Conservation (phyloP, 2,329 filamentous ascomycete genomes). For the Hyphodiscus sp. region DNA sequence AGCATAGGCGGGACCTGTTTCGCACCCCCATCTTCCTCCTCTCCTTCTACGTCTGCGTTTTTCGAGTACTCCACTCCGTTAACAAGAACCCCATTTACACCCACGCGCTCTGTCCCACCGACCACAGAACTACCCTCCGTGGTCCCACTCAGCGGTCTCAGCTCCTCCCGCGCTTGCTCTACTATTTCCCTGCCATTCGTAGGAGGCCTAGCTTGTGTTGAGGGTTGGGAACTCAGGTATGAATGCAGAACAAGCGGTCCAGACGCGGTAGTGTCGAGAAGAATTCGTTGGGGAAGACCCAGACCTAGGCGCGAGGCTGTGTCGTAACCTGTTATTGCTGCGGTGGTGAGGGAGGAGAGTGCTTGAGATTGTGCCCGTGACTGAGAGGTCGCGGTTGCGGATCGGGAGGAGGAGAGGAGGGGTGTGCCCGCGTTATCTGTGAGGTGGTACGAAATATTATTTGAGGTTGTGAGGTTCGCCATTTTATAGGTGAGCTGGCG, state of each 20-base stretch:
- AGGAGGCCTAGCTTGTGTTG: constrained; percentile 3
- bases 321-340: constrained; percentile 47
- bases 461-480: constrained; percentile 1
- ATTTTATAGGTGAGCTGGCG: not conserved
- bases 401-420: constrained; percentile 40
- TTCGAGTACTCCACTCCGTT: constrained; percentile 12
- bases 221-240: constrained; percentile 35
- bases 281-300: constrained; percentile 48
- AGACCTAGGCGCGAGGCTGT: constrained; percentile 46
- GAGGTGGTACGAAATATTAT: constrained; percentile 32
- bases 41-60: constrained; percentile 7
- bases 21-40: constrained; percentile 5
- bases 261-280: constrained; percentile 45
- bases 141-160: constrained; percentile 20
- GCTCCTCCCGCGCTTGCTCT: constrained; percentile 18
- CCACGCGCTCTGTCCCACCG: constrained; percentile 5
- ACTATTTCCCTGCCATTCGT: constrained; percentile 10
- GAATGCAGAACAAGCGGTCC: constrained; percentile 37
- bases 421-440: constrained; percentile 51
- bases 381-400: constrained; percentile 3
- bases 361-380: constrained; percentile 24
- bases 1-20: constrained; percentile 41
- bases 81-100: constrained; percentile 7
- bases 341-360: constrained; percentile 46
- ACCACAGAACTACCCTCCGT: constrained; percentile 9